These are phyloP conservation scores for Allantophomopsis lycopodina DNA, from an alignment of 2,329 filamentous ascomycete genomes.

Conservation along the genomic window DNA sequence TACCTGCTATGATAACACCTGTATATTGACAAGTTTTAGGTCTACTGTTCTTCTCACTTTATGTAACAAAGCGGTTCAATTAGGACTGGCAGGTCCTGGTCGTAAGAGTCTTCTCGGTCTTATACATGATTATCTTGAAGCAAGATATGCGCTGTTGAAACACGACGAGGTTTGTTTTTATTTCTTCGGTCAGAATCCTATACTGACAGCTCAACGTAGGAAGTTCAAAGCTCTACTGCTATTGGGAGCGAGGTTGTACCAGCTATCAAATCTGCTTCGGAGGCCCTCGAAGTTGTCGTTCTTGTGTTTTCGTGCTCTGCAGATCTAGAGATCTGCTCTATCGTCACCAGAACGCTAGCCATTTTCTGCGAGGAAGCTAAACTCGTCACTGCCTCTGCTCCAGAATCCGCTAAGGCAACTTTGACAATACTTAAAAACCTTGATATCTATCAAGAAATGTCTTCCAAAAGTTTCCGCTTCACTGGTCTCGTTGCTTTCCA, in stretches of 20 bases:
- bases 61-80: slow-evolving; percentile 13
- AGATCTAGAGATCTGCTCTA: slow-evolving; percentile 50
- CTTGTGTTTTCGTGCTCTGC: slow-evolving; percentile 51
- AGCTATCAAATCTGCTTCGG: slow-evolving; percentile 24
- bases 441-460: slow-evolving; percentile 46
- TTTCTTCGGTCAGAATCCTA: neutral
- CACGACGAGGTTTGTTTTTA: slow-evolving; percentile 12
- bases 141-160: slow-evolving; percentile 36
- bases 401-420: slow-evolving; percentile 33
- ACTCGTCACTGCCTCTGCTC: slow-evolving; percentile 34
- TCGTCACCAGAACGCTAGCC: slow-evolving; percentile 47
- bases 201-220: neutral
- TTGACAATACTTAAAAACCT: slow-evolving; percentile 43
- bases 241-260: slow-evolving; percentile 33
- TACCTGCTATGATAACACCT: too few relatives aligned
- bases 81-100: slow-evolving; percentile 8
- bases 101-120: slow-evolving; percentile 14
- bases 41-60: slow-evolving; percentile 15
- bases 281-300: slow-evolving; percentile 42
- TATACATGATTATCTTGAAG: slow-evolving; percentile 41
- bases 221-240: neutral
- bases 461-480: slow-evolving; percentile 49
- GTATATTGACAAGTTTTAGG: slow-evolving; percentile 5
- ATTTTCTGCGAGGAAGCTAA: slow-evolving; percentile 46
- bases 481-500: slow-evolving; percentile 59